These are phyloP conservation scores for Gnetum montanum DNA, from an alignment of 75 land plant genomes.

Conservation along the genomic window DNA sequence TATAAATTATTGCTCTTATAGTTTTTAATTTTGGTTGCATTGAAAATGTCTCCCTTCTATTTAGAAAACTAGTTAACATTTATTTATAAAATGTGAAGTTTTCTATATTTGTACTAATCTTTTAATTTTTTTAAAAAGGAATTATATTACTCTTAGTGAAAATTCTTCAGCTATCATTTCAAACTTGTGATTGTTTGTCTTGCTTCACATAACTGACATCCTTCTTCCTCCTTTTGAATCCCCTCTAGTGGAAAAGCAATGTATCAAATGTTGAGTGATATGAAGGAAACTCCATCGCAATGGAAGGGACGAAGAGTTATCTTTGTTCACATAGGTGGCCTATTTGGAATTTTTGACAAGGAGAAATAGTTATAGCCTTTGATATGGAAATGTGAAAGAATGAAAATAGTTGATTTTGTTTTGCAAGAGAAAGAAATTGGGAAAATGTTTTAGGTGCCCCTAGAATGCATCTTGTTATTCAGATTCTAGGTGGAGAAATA, in stretches of 20 bases:
- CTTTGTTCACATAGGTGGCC: conserved; percentile 92
- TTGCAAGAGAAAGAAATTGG: conserved; percentile 45
- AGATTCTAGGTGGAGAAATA: too few relatives aligned
- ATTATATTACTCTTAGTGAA: not conserved
- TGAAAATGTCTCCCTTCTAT: too few relatives aligned
- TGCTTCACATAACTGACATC: not conserved
- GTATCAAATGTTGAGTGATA: conserved; percentile 66
- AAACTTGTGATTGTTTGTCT: not conserved
- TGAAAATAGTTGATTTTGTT: conserved; percentile 40
- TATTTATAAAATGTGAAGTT: too few relatives aligned
- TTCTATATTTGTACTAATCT: too few relatives aligned
- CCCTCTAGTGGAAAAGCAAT: conserved; percentile 84
- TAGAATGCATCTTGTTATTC: too few relatives aligned
- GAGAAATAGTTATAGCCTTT: conserved; percentile 55
- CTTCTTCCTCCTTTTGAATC: not conserved
- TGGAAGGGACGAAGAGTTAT: conserved; percentile 88
- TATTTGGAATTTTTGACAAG: conserved; percentile 88
- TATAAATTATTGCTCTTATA: too few relatives aligned
- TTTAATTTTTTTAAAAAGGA: not conserved
- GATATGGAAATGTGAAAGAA: conserved; percentile 58
- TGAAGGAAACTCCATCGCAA: conserved; percentile 60
- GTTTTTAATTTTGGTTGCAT: too few relatives aligned
- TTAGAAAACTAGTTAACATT: too few relatives aligned
- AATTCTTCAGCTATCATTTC: not conserved
- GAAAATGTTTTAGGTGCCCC: conserved; percentile 73